Evolutionary conservation across 306 rosid genomes (phyloP), one percentile per base, ranked within the genome.

Genomic region (Casuarina cunninghamiana): DNA sequence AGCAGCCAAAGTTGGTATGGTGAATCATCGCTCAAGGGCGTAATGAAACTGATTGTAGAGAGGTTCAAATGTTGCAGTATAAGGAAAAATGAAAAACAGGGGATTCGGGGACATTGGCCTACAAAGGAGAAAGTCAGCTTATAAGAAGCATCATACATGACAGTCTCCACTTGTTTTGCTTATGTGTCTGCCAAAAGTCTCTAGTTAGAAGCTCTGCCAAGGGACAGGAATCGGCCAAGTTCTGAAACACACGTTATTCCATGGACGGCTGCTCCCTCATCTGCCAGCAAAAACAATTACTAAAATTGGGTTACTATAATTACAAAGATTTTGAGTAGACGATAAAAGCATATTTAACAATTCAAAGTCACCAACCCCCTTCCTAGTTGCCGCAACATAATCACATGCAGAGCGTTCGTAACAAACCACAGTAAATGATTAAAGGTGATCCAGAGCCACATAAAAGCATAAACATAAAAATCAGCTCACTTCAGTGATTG

Each of bases 161-260:
- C 26, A 71, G 65, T 50, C 54, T 69, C 48, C 42, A 41, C 16
- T 44, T 32, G 73, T 72, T 58, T 72, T 65, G 12, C 17, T 0
- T 39, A 37, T 7, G 55, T 35, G 49, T 65, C 71, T 44, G 42
- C 74, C 61, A 77, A 51, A 41, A 76, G 55, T 45, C n/a, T 79
- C 69, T 66, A 66, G 78, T 26, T 66, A 62, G 50, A 12, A 61
- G 17, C 69, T 48, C 48, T 2, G 49, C 16, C 42, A 55, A 19
- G 75, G 81, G 37, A 21, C 39, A 54, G 35, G 21, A 61, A 73
- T 5, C 41, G 43, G 57, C 53, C 3, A 53, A 43, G 46, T 32
- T 39, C 7, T 12, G 7, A 61, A 62, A 35, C 11, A 51, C 53
- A 46, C 61, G 53, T 67, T 50, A 43, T 37, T 76, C 26, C 51